Percentiles rank a stretch among this genome's conserved stretches.
Conservation (phyloP, 768 basidiomycete species). For the Termitomyces sp. region DNA sequence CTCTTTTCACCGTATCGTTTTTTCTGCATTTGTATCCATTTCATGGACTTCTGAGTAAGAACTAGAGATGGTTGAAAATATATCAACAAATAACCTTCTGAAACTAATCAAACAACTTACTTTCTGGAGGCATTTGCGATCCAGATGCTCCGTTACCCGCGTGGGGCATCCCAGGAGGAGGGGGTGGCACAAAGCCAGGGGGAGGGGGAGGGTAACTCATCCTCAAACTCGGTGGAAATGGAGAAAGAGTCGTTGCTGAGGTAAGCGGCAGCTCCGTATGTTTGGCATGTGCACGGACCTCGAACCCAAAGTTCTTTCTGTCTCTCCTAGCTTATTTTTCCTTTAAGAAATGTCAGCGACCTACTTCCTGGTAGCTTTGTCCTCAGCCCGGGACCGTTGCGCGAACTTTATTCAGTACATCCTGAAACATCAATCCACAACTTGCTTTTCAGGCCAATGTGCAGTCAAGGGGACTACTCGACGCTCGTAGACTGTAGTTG, state of each 20-base stretch:
- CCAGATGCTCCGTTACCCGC: conserved; percentile 32
- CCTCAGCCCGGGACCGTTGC: background rate
- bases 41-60: conserved; percentile 88
- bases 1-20: conserved; percentile 91
- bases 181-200: conserved; percentile 47
- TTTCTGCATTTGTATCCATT: conserved; percentile 93
- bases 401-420: no score
- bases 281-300: conserved; percentile 37
- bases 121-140: conserved; percentile 46
- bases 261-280: conserved; percentile 29
- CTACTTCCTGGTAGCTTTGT: background rate
- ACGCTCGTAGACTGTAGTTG: no score
- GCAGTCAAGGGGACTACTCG: no score
- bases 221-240: conserved; percentile 24
- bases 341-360: no score
- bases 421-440: no score
- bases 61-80: conserved; percentile 30
- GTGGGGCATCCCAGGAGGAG: conserved; percentile 52
- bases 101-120: conserved; percentile 24
- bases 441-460: no score
- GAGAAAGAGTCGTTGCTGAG: conserved; percentile 40
- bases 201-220: conserved; percentile 61
- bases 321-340: no score
- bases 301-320: background rate
- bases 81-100: conserved; percentile 15